Evolutionary conservation across 345 rosid species (phyloP), one percentile per base, ranked within the genome.

Genomic region (Eucalyptus albens): DNA sequence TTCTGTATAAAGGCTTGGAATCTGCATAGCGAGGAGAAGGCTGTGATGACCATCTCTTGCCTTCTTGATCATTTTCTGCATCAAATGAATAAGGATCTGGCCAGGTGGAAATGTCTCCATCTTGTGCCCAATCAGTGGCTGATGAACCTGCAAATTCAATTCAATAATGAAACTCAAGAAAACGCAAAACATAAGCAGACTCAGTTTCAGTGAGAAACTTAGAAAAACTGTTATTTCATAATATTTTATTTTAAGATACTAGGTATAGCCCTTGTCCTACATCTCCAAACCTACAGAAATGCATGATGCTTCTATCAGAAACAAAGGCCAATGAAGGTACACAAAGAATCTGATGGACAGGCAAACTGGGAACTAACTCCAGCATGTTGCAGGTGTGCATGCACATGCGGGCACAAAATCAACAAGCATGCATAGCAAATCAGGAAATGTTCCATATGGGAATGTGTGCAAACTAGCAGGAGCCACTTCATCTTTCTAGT

Each of bases 41-140:
- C 15, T 95, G 97, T 51, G 96, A 96, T 40, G 97, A 93, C 99
- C 99, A 98, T 91, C 92, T 94, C 92, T 95, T 97, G 88, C 92
- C 91, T 89, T 97, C 99, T 83, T 95, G 95, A 60, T 62, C 69
- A 90, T 91, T 94, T 92, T 95, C 99, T 8, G 62, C 37, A 86
- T 95, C 96, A 87, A 92, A 60, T 88, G 94, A 90, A 62, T 96
- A 93, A 89, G 94, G 97, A 72, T 98, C 99, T 49, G 95, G 88
- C 98, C 98, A 96, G 89, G 91, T 91, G 69, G 93, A 86, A 89
- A 93, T 94, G 81, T 97, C 99, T 65, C 94, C 97, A 87, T 96
- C 99, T 90, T 96, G 97, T 44, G 96, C 93, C 99, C 99, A 95
- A 19, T 97, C 99, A 72, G 99, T 91, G 85, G 95, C 96, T 86